phyloP scores from a whole-genome alignment of 495 filamentous ascomycete species.

The Diplogelasinospora grovesii region DNA sequence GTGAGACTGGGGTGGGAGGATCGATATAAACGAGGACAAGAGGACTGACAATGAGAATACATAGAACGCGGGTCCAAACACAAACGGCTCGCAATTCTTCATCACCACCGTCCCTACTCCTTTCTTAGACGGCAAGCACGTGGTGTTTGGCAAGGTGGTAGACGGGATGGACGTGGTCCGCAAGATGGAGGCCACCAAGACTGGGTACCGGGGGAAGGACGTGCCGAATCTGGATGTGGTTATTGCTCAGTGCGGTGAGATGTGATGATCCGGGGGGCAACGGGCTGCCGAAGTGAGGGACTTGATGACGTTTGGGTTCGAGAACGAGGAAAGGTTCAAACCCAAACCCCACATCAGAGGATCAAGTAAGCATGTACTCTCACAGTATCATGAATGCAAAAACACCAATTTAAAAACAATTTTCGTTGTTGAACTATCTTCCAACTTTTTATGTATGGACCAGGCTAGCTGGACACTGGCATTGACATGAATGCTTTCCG shows the following conservation, averaged over 20 bases:
- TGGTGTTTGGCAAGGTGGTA: constrained; percentile 88
- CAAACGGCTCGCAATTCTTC: constrained; percentile 96
- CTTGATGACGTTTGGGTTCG: no score
- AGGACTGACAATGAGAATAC: not conserved
- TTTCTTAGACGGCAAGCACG: constrained; percentile 90
- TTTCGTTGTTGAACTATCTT: no score
- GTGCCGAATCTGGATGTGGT: constrained; percentile 80
- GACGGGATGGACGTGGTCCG: constrained; percentile 80
- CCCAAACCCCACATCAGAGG: no score
- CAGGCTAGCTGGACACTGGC: no score
- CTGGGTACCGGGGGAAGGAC: constrained; percentile 60
- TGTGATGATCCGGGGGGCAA: no score
- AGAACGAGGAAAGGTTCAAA: no score
- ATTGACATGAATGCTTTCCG: no score
- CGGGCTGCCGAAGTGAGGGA: no score
- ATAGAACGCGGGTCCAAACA: constrained; percentile 87
- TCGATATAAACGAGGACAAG: not conserved
- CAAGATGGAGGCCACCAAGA: constrained; percentile 87
- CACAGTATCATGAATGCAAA: no score
- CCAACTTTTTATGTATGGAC: no score
- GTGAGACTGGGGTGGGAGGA: not conserved
- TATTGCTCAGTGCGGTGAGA: constrained; percentile 82
- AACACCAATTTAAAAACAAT: no score
- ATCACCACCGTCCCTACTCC: constrained; percentile 82
- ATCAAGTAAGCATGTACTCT: no score